Evolutionary conservation across 1,139 yeast species (phyloP).

Genomic region (Pichia terricola): DNA sequence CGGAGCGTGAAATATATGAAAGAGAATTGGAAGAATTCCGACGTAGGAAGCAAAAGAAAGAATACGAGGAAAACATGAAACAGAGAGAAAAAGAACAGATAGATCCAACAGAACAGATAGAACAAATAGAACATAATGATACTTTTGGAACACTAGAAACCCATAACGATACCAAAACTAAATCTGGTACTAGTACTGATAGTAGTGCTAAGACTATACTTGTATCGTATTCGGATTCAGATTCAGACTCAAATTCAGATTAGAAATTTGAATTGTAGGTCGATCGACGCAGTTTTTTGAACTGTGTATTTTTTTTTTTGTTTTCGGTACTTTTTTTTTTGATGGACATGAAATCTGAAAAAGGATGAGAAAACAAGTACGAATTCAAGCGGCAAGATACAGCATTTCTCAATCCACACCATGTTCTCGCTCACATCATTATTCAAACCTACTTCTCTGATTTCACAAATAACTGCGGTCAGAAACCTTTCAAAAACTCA

Average conservation of each 20-base stretch:
- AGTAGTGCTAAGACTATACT: not conserved
- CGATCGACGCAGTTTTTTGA: not conserved
- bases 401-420: not conserved
- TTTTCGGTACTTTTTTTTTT: not conserved
- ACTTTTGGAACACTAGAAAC: no score
- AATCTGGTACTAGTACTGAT: no score
- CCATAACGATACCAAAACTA: no score
- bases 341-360: not conserved
- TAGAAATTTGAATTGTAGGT: not conserved
- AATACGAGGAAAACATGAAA: not conserved
- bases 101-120: constrained; percentile 1
- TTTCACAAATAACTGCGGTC: constrained; percentile 14
- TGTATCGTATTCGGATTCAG: constrained; percentile 6
- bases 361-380: not conserved
- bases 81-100: not conserved
- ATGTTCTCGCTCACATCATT: constrained; percentile 2
- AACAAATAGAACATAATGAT: no score
- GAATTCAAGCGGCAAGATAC: not conserved
- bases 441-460: constrained; percentile 3
- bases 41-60: not conserved
- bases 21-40: constrained; percentile 13
- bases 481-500: constrained; percentile 51
- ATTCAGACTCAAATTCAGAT: not conserved
- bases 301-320: no score
- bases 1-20: constrained; percentile 12